A percentile compares a stretch with the other conserved stretches of the same genome.
Conservation (phyloP, 2,329 filamentous ascomycete species). For the Colletotrichum paranaense region DNA sequence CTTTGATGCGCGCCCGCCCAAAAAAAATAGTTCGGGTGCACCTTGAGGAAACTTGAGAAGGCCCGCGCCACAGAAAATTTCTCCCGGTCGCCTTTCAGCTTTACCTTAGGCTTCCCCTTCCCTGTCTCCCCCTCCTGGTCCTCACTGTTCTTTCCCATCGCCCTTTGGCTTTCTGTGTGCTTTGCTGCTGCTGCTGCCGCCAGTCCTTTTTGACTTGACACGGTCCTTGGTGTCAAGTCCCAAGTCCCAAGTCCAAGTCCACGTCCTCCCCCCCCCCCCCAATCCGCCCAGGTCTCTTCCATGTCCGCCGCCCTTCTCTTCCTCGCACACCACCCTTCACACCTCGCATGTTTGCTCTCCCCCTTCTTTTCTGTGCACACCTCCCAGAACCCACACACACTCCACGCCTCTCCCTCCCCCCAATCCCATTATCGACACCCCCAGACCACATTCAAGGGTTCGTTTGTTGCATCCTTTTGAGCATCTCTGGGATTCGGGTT, state of each 20-base stretch:
- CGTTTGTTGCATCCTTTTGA: constrained; percentile 36
- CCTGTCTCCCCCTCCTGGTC: constrained; percentile 29
- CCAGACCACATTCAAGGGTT: constrained; percentile 41
- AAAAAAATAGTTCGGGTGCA: not conserved
- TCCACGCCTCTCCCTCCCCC: constrained; percentile 52
- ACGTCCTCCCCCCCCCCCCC: constrained; percentile 14
- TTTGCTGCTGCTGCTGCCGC: not conserved
- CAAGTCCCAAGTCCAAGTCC: constrained; percentile 3
- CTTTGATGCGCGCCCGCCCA: constrained; percentile 1
- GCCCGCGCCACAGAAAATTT: constrained; percentile 34
- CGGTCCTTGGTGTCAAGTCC: not conserved
- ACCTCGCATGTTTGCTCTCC: constrained; percentile 38
- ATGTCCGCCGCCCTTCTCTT: constrained; percentile 33
- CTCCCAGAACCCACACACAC: constrained; percentile 43
- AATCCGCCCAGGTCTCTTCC: constrained; percentile 35
- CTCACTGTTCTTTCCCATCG: constrained; percentile 2
- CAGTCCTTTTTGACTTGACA: constrained; percentile 1
- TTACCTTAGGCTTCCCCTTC: constrained; percentile 24
- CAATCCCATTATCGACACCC: constrained; percentile 57
- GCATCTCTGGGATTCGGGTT: constrained; percentile 33
- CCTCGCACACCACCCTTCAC: constrained; percentile 37
- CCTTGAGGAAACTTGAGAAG: not conserved
- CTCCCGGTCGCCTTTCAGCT: constrained; percentile 25
- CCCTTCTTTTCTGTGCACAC: constrained; percentile 41
- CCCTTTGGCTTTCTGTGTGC: constrained; percentile 12